Base-by-base conservation (phyloP, 768 basidiomycete genomes). In the Candolleomyces efflorescens region DNA sequence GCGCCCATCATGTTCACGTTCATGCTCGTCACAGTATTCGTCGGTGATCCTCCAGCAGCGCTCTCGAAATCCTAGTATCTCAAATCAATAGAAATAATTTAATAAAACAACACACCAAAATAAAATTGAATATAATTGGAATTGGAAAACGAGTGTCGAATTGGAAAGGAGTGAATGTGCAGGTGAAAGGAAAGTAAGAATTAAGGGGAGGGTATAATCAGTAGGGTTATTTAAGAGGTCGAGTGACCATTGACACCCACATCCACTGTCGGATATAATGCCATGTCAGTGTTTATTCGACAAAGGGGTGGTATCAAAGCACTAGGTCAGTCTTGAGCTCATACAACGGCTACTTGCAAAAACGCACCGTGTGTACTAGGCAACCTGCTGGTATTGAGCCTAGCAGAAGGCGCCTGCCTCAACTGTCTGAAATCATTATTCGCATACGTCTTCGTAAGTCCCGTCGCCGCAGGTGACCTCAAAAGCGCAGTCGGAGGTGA, bases 351-450 rank as follows among this genome's bases (percentile, higher is more conserved):
- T 27, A 50, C 1, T 37, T 24, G 26, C 18, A 20, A 17, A 46
- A 55, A 67, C 78, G 44, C 54, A 81, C 81, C 91, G 71, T 94
- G 92, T 76, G 85, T 86, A 70, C 92, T 93, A 10, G 92, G 92
- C 46, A 93, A 75, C 64, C 92, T 78, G 71, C 91, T 93, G 55
- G 90, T 93, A 65, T 93, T 94, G 68, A 90, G 82, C 64, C 89
- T 82, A 61, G 86, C 82, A 10, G 83, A 80, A 32, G 89, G 80
- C 43, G 76, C 73, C 68, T 86, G 85, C 50, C 91, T 76, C 62
- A 91, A 74, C 66, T 89, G 82, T 54, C 92, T 79, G 64, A 94
- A 94, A 68, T 93, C 91, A 63, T 94, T 92, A 67, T 82, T 87
- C 20, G 68, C 69, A 62, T 94, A 94, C 59, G 81, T 92, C 73